Evolutionary conservation across 345 rosid species (phyloP), one percentile per base, ranked within the genome.

Genomic region (Hypericum androsaemum): DNA sequence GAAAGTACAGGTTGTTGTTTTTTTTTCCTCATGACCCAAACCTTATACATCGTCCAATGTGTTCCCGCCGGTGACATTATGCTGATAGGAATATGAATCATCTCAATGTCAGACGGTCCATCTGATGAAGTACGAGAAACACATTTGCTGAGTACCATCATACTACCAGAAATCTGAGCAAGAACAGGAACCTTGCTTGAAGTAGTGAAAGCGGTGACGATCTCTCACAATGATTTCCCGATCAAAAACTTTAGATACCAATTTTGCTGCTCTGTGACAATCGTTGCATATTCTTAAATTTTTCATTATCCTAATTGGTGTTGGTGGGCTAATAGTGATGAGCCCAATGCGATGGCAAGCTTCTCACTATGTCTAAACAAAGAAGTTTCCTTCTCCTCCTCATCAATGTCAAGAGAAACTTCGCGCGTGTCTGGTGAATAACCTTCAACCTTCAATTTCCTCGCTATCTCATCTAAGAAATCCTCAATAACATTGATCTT

Each of bases 271-370:
- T 4, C 49, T 49, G 50, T 78, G 77, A 64, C 77, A 78, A 57
- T 71, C 80, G 0, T 64, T 67, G 50, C 75, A 78, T 61, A 78
- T 71, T 7, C 80, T 61, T 40, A 71, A 43, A 58, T 78, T 78
- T 65, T 78, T 78, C 51, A 78, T 65, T 48, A 74, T 74, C 66
- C 77, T 53, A 52, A 74, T 70, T 43, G 75, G 75, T 45, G 70
- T 67, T 10, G 69, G 67, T 46, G 75, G 59, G 17, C 63, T 56
- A 38, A 70, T 69, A 22, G 53, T 52, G 45, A 74, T 57, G 32
- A 77, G 74, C 35, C 77, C 77, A 53, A 77, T 58, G 82, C 82
- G 52, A 74, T 67, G 12, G 82, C 82, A 49, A 77, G 72, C 62
- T 69, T 77, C 75, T 78, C 80, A 44, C 83, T 67, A 37, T 74